Evolutionary conservation across 1,284 basidiomycete species (phyloP).

Genomic region (Jaminaea rosea): DNA sequence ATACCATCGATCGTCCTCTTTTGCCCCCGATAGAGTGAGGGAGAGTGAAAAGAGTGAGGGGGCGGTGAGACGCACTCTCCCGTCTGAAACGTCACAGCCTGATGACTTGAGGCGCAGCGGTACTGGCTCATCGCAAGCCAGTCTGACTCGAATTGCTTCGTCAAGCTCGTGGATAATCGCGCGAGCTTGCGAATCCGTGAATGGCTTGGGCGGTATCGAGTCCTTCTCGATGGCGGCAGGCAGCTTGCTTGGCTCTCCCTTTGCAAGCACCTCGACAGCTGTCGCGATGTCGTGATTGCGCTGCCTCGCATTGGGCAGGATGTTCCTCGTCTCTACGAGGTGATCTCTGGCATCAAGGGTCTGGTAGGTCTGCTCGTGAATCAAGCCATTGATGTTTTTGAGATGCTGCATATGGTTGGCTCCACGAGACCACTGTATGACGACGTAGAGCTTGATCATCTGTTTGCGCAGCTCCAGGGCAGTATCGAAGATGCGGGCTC

Average conservation of each 20-base stretch:
- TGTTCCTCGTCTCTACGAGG: slow-evolving; percentile 60
- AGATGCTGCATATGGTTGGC: slow-evolving; percentile 6
- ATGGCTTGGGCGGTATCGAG: slow-evolving; percentile 53
- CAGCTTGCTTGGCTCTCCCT: slow-evolving; percentile 68
- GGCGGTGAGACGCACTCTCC: slow-evolving; percentile 66
- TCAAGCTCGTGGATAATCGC: slow-evolving; percentile 65
- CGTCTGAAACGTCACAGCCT: slow-evolving; percentile 51
- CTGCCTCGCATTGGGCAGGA: slow-evolving; percentile 51
- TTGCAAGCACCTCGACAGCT: slow-evolving; percentile 72
- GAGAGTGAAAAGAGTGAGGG: slow-evolving; percentile 60
- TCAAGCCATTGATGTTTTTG: slow-evolving; percentile 30
- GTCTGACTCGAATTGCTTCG: slow-evolving; percentile 63
- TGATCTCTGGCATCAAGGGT: slow-evolving; percentile 63
- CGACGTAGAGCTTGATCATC: slow-evolving; percentile 68
- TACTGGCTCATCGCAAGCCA: slow-evolving; percentile 49
- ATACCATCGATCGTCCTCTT: slow-evolving; percentile 36
- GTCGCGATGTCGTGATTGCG: slow-evolving; percentile 83
- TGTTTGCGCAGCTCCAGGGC: slow-evolving; percentile 79
- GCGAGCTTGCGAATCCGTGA: slow-evolving; percentile 61
- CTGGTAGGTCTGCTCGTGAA: slow-evolving; percentile 59
- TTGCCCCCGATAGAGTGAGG: slow-evolving; percentile 61
- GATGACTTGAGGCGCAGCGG: slow-evolving; percentile 27
- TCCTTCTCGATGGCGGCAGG: slow-evolving; percentile 60
- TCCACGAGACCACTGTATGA: slow-evolving; percentile 36
- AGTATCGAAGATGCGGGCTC: slow-evolving; percentile 73